Percentiles rank a stretch among this genome's conserved stretches.
Conservation (phyloP, 331 rosid species). For the Rhamnella rubrinervis region DNA sequence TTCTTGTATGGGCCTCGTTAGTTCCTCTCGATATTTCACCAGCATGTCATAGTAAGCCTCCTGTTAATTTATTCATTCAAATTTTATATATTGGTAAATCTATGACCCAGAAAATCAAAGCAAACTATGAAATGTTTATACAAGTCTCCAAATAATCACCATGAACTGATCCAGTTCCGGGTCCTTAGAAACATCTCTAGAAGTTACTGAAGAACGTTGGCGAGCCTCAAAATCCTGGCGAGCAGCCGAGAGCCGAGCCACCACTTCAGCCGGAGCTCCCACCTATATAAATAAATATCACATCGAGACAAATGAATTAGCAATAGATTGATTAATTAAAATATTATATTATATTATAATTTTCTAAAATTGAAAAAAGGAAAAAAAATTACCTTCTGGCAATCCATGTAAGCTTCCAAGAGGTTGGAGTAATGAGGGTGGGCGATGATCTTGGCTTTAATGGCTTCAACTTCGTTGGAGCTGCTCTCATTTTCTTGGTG, state of each 20-base stretch:
- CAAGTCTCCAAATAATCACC: conserved; percentile 30
- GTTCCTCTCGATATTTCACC: conserved; percentile 88
- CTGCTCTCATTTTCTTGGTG: conserved; percentile 32
- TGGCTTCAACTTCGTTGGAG: conserved; percentile 60
- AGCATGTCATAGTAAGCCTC: conserved; percentile 95
- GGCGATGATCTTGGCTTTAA: conserved; percentile 86
- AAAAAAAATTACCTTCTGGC: conserved; percentile 65
- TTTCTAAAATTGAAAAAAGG: not conserved
- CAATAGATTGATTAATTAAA: not conserved
- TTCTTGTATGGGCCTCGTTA: conserved; percentile 89
- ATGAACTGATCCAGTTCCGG: conserved; percentile 98
- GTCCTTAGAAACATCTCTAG: conserved; percentile 68
- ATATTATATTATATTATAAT: not conserved
- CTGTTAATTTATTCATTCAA: conserved; percentile 31
- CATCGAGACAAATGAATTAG: not conserved
- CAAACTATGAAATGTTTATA: too few species aligned
- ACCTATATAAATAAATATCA: conserved; percentile 44
- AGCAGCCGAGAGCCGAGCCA: conserved; percentile 68
- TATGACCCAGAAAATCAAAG: not conserved
- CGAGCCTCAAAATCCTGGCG: conserved; percentile 78
- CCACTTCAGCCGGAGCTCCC: conserved; percentile 93
- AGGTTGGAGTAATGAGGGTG: conserved; percentile 96
- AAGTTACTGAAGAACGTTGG: conserved; percentile 60
- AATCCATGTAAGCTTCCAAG: conserved; percentile 91
- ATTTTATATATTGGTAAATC: not conserved